A percentile compares a stretch with the other conserved stretches of the same genome.
Evolutionary conservation across 1,284 basidiomycete genomes (phyloP).

Genomic region (Mycena sp.): DNA sequence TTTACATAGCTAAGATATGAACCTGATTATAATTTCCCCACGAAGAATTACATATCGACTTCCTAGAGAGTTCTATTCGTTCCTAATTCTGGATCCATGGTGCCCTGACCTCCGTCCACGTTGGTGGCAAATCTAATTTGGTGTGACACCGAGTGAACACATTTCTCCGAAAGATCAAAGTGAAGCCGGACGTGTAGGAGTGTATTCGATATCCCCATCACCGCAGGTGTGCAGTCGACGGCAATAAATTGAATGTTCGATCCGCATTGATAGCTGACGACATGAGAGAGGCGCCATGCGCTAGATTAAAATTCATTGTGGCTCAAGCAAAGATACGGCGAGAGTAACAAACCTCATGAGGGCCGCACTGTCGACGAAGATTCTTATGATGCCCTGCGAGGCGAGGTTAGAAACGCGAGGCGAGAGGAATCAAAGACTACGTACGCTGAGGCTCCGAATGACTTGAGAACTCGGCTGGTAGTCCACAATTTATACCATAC

Average conservation of each 20-base stretch:
- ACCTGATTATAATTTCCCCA: too few species aligned
- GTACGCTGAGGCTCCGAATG: slow-evolving; percentile 1
- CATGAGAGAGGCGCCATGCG: slow-evolving; percentile 7
- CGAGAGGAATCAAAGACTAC: background rate
- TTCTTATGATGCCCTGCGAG: background rate
- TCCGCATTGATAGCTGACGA: slow-evolving; percentile 12
- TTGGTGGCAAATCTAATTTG: background rate
- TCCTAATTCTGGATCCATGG: background rate
- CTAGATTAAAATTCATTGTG: background rate
- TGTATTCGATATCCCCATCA: slow-evolving; percentile 3
- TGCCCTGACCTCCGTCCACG: background rate
- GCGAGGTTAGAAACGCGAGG: background rate
- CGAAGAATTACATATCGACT: background rate
- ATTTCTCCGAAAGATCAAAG: background rate
- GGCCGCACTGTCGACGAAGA: slow-evolving; percentile 11
- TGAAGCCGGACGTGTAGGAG: slow-evolving; percentile 10
- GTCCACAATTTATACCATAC: slow-evolving; percentile 8
- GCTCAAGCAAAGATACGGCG: background rate
- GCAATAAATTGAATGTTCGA: slow-evolving; percentile 15
- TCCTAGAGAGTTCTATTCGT: background rate
- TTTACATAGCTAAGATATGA: too few species aligned
- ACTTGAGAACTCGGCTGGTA: background rate
- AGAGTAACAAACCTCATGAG: background rate
- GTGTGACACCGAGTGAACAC: background rate
- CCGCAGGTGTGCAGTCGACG: background rate